phyloP scores from a whole-genome alignment of 495 filamentous ascomycete species.

The Trichocladium antarcticum region DNA sequence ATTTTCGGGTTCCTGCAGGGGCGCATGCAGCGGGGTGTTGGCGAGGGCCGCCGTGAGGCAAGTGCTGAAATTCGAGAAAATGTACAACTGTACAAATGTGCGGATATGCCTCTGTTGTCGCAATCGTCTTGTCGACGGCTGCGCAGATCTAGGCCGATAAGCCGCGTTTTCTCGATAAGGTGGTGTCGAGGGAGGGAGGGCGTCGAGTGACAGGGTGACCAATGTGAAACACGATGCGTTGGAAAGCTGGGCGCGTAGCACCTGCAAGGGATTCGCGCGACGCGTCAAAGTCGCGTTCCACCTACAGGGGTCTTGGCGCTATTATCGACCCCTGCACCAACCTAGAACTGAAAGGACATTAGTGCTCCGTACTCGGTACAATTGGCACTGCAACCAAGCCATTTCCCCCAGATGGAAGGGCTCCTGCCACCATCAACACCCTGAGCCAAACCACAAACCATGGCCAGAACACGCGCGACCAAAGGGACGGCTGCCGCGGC shows the following conservation, averaged over 20 bases:
- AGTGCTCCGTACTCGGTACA: too few relatives aligned
- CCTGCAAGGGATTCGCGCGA: slow-evolving; percentile 4
- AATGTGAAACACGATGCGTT: background rate
- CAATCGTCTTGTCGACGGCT: too few relatives aligned
- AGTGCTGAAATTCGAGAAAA: background rate
- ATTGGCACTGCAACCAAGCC: too few relatives aligned
- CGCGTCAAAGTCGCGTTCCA: slow-evolving; percentile 21
- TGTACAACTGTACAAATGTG: too few relatives aligned
- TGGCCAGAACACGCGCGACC: slow-evolving; percentile 26
- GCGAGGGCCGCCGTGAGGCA: background rate
- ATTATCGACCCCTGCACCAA: background rate
- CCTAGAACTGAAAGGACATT: too few relatives aligned
- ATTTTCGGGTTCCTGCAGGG: slow-evolving; percentile 17
- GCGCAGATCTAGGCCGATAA: slow-evolving; percentile 13
- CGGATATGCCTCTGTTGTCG: too few relatives aligned
- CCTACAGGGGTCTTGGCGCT: slow-evolving; percentile 26
- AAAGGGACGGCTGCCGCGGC: slow-evolving; percentile 16
- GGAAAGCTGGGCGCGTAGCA: slow-evolving; percentile 2
- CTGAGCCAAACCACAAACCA: slow-evolving; percentile 2
- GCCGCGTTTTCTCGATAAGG: slow-evolving; percentile 13
- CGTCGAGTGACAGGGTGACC: background rate
- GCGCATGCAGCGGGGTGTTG: background rate
- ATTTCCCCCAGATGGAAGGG: background rate
- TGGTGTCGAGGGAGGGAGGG: slow-evolving; percentile 1
- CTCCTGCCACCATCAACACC: background rate